These are phyloP conservation scores for Alternaria sp. DNA, from an alignment of 2,329 filamentous ascomycete genomes.

Conservation along the genomic window DNA sequence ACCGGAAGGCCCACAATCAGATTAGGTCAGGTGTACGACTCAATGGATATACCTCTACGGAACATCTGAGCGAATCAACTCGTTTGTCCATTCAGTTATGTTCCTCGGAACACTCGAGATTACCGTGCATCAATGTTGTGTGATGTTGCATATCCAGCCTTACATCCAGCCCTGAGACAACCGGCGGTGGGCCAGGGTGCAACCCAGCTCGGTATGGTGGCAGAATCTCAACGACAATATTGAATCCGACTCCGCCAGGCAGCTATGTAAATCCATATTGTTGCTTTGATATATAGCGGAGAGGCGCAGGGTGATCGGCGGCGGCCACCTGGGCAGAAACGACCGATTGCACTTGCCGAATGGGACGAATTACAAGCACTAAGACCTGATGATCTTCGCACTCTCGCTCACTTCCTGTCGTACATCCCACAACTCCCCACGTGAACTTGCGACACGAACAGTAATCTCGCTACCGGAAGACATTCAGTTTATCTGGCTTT, in stretches of 20 bases:
- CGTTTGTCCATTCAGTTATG: not conserved
- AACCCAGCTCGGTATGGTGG: not conserved
- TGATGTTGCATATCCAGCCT: constrained; percentile 14
- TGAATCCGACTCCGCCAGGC: not conserved
- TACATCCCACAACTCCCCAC: not conserved
- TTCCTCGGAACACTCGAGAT: not conserved
- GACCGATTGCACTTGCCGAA: not conserved
- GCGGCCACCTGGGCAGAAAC: not conserved
- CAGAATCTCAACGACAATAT: not conserved
- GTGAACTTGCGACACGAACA: not conserved
- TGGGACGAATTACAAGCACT: constrained; percentile 2
- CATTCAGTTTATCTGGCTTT: not conserved
- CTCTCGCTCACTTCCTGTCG: constrained; percentile 2
- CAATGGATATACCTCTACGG: not conserved
- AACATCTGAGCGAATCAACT: not conserved
- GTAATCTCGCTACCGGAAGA: not conserved
- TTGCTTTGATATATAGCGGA: not conserved
- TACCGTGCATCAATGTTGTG: constrained; percentile 8
- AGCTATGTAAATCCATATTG: not conserved
- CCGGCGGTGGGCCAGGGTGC: constrained; percentile 6
- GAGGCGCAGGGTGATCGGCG: constrained; percentile 1
- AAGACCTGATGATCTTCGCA: constrained; percentile 3
- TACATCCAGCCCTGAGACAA: constrained; percentile 8
- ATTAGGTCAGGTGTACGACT: not conserved
- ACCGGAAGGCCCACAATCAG: not conserved